Conservation (phyloP, 768 basidiomycete genomes). For the Candolleomyces aberdarensis region DNA sequence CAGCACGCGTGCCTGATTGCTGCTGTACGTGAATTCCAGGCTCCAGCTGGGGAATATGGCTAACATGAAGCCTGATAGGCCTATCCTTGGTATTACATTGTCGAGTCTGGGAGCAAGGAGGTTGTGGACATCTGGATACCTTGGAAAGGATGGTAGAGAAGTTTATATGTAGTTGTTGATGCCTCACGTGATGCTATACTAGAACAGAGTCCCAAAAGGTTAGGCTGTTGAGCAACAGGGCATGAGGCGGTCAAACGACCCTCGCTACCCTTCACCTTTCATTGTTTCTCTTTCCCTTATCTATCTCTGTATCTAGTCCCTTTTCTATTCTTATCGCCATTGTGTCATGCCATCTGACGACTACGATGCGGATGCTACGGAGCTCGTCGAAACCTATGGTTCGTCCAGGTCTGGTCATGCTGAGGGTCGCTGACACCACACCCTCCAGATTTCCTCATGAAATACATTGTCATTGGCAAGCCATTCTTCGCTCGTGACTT, state of each 20-base stretch:
- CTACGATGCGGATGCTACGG: conserved; percentile 81
- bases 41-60: background rate
- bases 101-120: conserved; percentile 57
- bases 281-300: conserved; percentile 13
- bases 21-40: conserved; percentile 37
- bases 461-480: conserved; percentile 93
- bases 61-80: conserved; percentile 30
- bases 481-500: conserved; percentile 5
- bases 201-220: background rate
- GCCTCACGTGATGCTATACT: background rate
- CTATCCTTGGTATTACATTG: conserved; percentile 81
- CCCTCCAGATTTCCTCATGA: conserved; percentile 90
- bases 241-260: conserved; percentile 6
- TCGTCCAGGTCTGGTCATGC: conserved; percentile 14
- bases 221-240: conserved; percentile 2
- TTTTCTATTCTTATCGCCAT: conserved; percentile 17
- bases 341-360: conserved; percentile 57
- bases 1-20: conserved; percentile 86
- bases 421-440: conserved; percentile 15
- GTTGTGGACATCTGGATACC: conserved; percentile 85
- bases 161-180: conserved; percentile 14
- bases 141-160: conserved; percentile 83
- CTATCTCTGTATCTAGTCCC: conserved; percentile 10
- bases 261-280: conserved; percentile 3
- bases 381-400: conserved; percentile 95